phyloP scores from a whole-genome alignment of 164 flowering plant genomes.

The Magnolia kwangsiensis region DNA sequence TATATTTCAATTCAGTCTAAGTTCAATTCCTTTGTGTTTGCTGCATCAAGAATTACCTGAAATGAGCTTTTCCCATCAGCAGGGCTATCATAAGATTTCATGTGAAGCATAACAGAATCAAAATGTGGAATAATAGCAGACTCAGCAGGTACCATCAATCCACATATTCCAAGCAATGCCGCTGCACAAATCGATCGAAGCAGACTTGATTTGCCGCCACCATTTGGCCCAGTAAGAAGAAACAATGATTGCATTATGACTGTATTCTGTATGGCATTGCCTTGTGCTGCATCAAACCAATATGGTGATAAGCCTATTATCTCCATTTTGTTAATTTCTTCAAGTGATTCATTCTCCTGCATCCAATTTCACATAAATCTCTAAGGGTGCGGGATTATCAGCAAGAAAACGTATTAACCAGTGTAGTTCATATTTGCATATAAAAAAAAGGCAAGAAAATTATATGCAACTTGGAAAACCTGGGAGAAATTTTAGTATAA shows the following conservation, averaged over 20 bases:
- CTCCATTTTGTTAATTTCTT: slow-evolving; percentile 49
- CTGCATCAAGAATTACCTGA: slow-evolving; percentile 46
- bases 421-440: no score
- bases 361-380: slow-evolving; percentile 3
- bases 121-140: slow-evolving; percentile 87
- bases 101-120: slow-evolving; percentile 93
- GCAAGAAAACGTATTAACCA: neutral
- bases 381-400: neutral
- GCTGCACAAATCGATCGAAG: slow-evolving; percentile 94
- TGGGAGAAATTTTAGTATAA: no score
- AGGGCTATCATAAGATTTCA: slow-evolving; percentile 98
- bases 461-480: no score
- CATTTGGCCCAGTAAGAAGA: slow-evolving; percentile 97
- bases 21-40: neutral
- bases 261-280: slow-evolving; percentile 68
- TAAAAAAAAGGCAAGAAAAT: no score
- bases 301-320: slow-evolving; percentile 77
- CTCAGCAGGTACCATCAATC: slow-evolving; percentile 94
- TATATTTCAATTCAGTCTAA: neutral
- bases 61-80: slow-evolving; percentile 97
- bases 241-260: slow-evolving; percentile 82
- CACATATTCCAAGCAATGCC: slow-evolving; percentile 89
- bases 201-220: slow-evolving; percentile 98
- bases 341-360: slow-evolving; percentile 39
- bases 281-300: slow-evolving; percentile 90